Evolutionary conservation across 129 eudicot species (phyloP).

Genomic region (Tagetes erecta): DNA sequence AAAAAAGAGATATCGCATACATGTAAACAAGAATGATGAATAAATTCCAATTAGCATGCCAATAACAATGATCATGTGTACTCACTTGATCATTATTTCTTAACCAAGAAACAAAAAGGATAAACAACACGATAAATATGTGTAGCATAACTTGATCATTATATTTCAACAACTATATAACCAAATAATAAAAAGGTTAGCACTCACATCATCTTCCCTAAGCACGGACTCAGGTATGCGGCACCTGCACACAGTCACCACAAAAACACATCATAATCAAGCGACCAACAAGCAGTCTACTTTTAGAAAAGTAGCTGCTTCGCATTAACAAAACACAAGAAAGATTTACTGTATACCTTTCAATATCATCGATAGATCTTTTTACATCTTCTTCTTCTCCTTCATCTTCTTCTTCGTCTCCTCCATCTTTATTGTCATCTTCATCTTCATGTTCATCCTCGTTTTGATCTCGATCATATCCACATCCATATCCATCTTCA

Average conservation of each 20-base stretch:
- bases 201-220: slow-evolving; percentile 84
- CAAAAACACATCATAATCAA: not conserved
- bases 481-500: not conserved
- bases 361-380: slow-evolving; percentile 3
- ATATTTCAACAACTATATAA: not conserved
- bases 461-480: not conserved
- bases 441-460: not conserved
- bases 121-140: not conserved
- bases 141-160: not conserved
- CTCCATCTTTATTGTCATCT: not conserved
- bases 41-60: not conserved
- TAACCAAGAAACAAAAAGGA: no score
- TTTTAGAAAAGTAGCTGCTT: not conserved
- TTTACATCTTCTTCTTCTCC: not conserved
- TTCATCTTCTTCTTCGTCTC: no score
- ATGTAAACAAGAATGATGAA: not conserved
- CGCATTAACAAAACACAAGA: no score
- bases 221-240: slow-evolving; percentile 57
- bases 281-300: not conserved
- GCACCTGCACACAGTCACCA: slow-evolving; percentile 37
- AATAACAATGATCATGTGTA: not conserved
- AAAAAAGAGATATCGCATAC: not conserved
- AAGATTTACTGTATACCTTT: slow-evolving; percentile 3
- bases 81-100: not conserved
- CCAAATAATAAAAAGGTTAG: not conserved